Evolutionary conservation across 2,329 filamentous ascomycete species (phyloP), one percentile per base, ranked within the genome.

Genomic region (Fusarium zealandicum): DNA sequence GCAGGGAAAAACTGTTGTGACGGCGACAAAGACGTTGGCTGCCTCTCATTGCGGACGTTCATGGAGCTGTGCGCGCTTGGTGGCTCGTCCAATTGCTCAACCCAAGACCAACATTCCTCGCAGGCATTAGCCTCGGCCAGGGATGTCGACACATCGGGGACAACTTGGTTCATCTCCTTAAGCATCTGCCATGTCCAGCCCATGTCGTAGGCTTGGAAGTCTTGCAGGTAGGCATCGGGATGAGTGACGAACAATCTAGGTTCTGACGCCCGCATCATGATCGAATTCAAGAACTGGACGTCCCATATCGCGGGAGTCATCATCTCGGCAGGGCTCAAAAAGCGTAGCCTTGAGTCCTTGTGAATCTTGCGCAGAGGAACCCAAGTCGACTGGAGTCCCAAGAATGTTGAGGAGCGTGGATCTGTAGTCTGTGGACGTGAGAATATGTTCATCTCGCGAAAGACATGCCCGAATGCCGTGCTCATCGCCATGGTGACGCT

Each of bases 281-380:
- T 83, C 40, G 88, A 86, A 42, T 80, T 80, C 22, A 93, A 78
- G 58, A 93, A 93, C 9, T 83, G 78, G 3, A 87, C 83, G 44
- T 86, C 84, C 90, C 90, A 93, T 3, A 86, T 73, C 1, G 86
- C 82, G 0, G 89, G 84, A 1, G 87, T 92, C 31, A 89, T 74
- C 85, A 93, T 89, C 70, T 93, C 90, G 1, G 84, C 78, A 1
- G 85, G 85, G 6, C 82, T 83, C 10, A 93, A 78, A 63, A 92
- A 92, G 1, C 85, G 84, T 6, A 93, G 79, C 20, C 85, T 82
- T 0, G 87, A 87, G 51, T 91, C 88, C 67, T 89, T 91, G 68
- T 90, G 84, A 3, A 91, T 76, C 70, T 93, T 93, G 43, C 90
- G 84, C 14, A 93, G 76, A 5, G 90, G 90, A n/a, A 93, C 81